Evolutionary conservation across 805 yeast species (phyloP).

Genomic region (Wickerhamomyces bisporus): DNA sequence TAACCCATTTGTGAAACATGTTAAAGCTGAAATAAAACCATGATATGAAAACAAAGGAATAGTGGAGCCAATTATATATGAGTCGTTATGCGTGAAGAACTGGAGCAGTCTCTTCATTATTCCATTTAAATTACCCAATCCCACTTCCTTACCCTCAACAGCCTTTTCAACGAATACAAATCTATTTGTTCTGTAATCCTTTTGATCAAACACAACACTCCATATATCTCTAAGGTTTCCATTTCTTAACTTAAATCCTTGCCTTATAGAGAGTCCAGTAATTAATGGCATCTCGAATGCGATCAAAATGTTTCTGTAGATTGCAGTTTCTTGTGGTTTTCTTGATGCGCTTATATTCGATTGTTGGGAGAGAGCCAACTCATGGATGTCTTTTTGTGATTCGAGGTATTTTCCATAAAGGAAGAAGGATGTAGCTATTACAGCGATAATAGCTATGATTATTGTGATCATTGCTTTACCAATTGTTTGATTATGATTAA

Average conservation of each 20-base stretch:
- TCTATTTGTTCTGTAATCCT: conserved; percentile 14
- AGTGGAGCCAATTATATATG: conserved; percentile 25
- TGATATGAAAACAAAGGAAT: conserved; percentile 25
- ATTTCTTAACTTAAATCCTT: conserved; percentile 61
- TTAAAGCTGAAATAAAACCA: conserved; percentile 35
- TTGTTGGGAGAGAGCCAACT: conserved; percentile 56
- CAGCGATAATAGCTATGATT: conserved; percentile 41
- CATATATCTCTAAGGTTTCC: conserved; percentile 76
- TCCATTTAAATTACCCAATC: conserved; percentile 25
- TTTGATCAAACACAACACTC: conserved; percentile 41
- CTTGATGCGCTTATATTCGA: conserved; percentile 62
- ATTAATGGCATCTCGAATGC: conserved; percentile 68
- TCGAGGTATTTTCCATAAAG: conserved; percentile 22
- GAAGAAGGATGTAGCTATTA: conserved; percentile 17
- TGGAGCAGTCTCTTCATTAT: conserved; percentile 22
- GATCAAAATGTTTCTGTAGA: conserved; percentile 67
- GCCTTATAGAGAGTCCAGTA: conserved; percentile 62
- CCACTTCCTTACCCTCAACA: conserved; percentile 16
- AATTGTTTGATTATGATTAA: no score
- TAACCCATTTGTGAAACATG: conserved; percentile 39
- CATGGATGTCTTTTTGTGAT: conserved; percentile 47
- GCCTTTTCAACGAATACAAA: conserved; percentile 25
- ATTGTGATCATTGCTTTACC: no score
- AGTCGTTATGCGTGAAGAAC: conserved; percentile 15
- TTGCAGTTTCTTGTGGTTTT: conserved; percentile 64